Percentiles rank a stretch among this genome's conserved stretches.
These are phyloP conservation scores for Eutrema heterophyllum DNA, from an alignment of 345 rosid species.

Conservation along the genomic window DNA sequence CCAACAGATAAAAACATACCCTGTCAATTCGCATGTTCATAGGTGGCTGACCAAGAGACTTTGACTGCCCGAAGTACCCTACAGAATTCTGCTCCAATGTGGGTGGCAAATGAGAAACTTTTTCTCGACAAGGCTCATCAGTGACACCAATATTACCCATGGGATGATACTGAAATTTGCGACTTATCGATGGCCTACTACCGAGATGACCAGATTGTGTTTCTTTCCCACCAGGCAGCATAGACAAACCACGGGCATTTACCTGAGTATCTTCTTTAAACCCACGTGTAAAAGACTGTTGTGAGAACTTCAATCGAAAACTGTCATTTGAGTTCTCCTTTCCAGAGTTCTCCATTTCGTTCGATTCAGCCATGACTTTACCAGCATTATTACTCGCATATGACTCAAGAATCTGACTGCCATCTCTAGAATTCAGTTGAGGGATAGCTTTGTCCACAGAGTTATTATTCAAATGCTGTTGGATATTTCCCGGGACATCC, in stretches of 20 bases:
- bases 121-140: conserved; percentile 40
- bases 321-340: conserved; percentile 9
- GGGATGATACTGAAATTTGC: conserved; percentile 92
- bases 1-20: conserved; percentile 41
- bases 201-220: conserved; percentile 39
- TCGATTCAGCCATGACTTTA: conserved; percentile 9
- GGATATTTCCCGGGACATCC: conserved; percentile 38
- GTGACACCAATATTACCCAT: conserved; percentile 73
- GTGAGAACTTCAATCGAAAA: background rate
- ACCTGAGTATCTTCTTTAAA: background rate
- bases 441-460: conserved; percentile 45
- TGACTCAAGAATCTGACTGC: conserved; percentile 45
- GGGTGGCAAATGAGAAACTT: conserved; percentile 25
- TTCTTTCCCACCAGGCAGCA: conserved; percentile 44
- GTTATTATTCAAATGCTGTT: conserved; percentile 37
- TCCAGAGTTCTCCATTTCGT: conserved; percentile 31
- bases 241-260: conserved; percentile 41
- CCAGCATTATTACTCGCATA: conserved; percentile 39
- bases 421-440: conserved; percentile 32
- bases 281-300: background rate
- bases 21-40: conserved; percentile 42
- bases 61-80: conserved; percentile 43
- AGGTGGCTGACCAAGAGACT: conserved; percentile 35
- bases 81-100: conserved; percentile 6
- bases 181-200: conserved; percentile 43